Conservation (phyloP, 1,284 basidiomycete genomes). For the Pisolithus thermaeus region DNA sequence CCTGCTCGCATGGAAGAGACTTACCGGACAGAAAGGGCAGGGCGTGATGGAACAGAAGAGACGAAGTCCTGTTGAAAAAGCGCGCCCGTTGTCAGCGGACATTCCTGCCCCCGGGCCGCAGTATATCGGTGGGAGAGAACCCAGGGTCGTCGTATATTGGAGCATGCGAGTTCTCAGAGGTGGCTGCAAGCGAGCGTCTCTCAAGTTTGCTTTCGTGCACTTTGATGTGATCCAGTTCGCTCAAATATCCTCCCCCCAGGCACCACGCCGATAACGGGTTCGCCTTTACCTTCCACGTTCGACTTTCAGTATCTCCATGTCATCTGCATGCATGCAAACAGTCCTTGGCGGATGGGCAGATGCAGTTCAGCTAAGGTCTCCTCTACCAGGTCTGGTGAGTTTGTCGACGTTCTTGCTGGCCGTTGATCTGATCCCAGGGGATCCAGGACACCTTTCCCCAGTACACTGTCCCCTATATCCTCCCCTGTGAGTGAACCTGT, state of each 20-base stretch:
- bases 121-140: not conserved
- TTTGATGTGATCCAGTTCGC: no score
- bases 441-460: no score
- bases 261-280: constrained; percentile 9
- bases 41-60: constrained; percentile 25
- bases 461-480: no score
- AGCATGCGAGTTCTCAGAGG: constrained; percentile 24
- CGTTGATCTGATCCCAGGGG: no score
- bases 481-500: no score
- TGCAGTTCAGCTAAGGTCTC: constrained; percentile 33
- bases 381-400: constrained; percentile 33
- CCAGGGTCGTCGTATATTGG: constrained; percentile 22
- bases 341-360: constrained; percentile 55
- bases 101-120: constrained; percentile 33
- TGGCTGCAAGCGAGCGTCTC: constrained; percentile 11
- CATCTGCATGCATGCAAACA: constrained; percentile 62
- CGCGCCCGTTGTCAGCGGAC: constrained; percentile 50
- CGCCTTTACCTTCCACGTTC: constrained; percentile 45
- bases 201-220: not conserved
- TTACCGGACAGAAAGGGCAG: constrained; percentile 19
- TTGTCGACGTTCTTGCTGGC: no score
- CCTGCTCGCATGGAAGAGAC: constrained; percentile 20
- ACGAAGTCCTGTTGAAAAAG: constrained; percentile 35
- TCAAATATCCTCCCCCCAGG: not conserved
- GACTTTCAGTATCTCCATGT: constrained; percentile 40